A percentile compares a stretch with the other conserved stretches of the same genome.
These are phyloP conservation scores for Aspergillus persii DNA, from an alignment of 2,329 filamentous ascomycete genomes.

Conservation along the genomic window DNA sequence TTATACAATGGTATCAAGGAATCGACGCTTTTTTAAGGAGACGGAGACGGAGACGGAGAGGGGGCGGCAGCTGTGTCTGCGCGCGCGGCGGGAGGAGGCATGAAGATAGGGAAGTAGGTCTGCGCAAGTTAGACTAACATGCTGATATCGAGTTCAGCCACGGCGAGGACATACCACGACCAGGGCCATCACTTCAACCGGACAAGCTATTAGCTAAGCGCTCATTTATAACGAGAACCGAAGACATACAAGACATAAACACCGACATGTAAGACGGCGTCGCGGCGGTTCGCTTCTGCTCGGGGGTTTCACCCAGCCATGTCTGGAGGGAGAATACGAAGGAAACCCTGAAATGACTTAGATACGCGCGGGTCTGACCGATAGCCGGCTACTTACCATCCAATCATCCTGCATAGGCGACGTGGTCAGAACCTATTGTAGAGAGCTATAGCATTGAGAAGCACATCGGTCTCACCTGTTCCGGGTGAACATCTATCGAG, in stretches of 20 bases:
- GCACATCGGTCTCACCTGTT: slow-evolving; percentile 63
- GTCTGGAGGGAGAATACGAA: slow-evolving; percentile 49
- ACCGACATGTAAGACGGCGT: slow-evolving; percentile 75
- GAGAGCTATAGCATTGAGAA: background rate
- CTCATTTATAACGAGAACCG: background rate
- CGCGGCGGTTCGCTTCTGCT: slow-evolving; percentile 56
- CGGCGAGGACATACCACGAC: slow-evolving; percentile 42
- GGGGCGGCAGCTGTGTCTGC: slow-evolving; percentile 45
- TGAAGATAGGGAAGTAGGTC: slow-evolving; percentile 65
- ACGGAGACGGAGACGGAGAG: slow-evolving; percentile 38
- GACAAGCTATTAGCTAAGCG: slow-evolving; percentile 13
- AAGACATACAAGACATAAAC: slow-evolving; percentile 69
- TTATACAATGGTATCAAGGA: slow-evolving; percentile 5
- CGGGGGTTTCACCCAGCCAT: slow-evolving; percentile 49
- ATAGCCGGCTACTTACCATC: slow-evolving; percentile 49
- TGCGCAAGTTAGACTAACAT: slow-evolving; percentile 26
- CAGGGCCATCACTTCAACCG: slow-evolving; percentile 58
- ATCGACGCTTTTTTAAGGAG: background rate
- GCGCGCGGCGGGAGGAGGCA: slow-evolving; percentile 52
- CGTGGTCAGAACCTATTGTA: slow-evolving; percentile 14
- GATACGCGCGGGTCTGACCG: slow-evolving; percentile 1
- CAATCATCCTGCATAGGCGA: slow-evolving; percentile 54
- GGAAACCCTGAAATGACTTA: slow-evolving; percentile 40
- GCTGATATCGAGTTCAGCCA: background rate
- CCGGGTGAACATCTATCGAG: slow-evolving; percentile 74